phyloP scores from a whole-genome alignment of 2,329 filamentous ascomycete species.

The Ilyonectria destructans region DNA sequence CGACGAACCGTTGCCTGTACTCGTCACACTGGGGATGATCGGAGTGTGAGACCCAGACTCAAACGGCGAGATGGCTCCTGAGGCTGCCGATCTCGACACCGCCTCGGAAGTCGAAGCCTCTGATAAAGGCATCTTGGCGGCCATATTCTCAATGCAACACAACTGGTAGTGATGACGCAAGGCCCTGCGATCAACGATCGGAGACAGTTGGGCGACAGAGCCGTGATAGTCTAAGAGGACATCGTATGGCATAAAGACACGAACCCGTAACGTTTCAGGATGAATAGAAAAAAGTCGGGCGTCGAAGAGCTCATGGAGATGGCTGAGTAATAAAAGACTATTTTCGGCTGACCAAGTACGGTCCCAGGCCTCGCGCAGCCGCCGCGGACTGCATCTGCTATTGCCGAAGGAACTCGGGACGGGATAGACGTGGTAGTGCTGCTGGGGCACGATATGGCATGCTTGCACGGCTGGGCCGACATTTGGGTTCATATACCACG shows the following conservation, averaged over 20 bases:
- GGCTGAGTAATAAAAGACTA: slow-evolving; percentile 38
- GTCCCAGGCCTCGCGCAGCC: slow-evolving; percentile 15
- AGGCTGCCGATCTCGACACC: too few relatives aligned
- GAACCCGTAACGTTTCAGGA: slow-evolving; percentile 38
- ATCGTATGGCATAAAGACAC: slow-evolving; percentile 28
- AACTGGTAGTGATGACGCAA: slow-evolving; percentile 39
- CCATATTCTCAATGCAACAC: slow-evolving; percentile 23
- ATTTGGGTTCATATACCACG: slow-evolving; percentile 27
- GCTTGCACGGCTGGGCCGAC: slow-evolving; percentile 40
- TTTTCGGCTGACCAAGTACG: slow-evolving; percentile 24
- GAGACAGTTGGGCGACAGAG: neutral
- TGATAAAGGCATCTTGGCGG: slow-evolving; percentile 7
- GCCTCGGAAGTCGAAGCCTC: too few relatives aligned
- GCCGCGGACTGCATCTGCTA: neutral
- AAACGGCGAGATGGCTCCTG: slow-evolving; percentile 1
- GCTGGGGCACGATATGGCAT: slow-evolving; percentile 43
- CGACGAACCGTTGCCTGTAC: neutral
- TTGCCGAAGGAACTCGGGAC: neutral
- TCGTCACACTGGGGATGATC: slow-evolving; percentile 6
- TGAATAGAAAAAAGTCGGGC: slow-evolving; percentile 45
- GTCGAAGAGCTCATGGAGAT: slow-evolving; percentile 44
- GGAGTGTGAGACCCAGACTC: slow-evolving; percentile 4
- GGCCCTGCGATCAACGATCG: slow-evolving; percentile 25
- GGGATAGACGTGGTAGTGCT: slow-evolving; percentile 42
- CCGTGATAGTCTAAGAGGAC: slow-evolving; percentile 14